These are phyloP conservation scores for Dendrostoma leiphaemia DNA, from an alignment of 2,329 filamentous ascomycete genomes.

Conservation along the genomic window DNA sequence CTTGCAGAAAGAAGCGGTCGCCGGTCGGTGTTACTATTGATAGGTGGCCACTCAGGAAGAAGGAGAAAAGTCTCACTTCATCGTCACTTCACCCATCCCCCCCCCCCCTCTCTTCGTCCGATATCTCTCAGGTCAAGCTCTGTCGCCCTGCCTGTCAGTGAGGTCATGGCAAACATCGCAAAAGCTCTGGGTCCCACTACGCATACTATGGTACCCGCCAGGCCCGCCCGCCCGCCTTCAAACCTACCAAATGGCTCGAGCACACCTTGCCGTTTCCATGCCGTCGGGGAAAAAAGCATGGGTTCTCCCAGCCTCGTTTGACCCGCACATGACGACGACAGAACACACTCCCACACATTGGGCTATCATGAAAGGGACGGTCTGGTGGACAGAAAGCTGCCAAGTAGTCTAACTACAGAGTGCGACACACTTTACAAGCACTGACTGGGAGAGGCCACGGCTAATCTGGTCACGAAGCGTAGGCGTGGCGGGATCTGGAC, in stretches of 20 bases:
- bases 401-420: too few relatives aligned
- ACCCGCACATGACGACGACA: not conserved
- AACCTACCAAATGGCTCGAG: constrained; percentile 12
- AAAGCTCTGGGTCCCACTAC: not conserved
- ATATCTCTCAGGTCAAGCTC: not conserved
- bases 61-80: too few relatives aligned
- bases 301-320: constrained; percentile 11
- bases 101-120: not conserved
- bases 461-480: too few relatives aligned
- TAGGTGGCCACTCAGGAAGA: too few relatives aligned
- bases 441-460: too few relatives aligned
- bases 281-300: not conserved
- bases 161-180: constrained; percentile 4
- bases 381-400: not conserved
- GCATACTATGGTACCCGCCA: not conserved
- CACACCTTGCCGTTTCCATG: constrained; percentile 13
- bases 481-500: too few relatives aligned
- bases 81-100: too few relatives aligned
- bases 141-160: not conserved
- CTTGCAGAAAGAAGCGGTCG: too few relatives aligned
- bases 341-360: too few relatives aligned
- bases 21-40: too few relatives aligned
- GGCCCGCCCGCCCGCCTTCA: constrained; percentile 1
- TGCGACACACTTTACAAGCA: too few relatives aligned
- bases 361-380: not conserved